Conservation (phyloP, 441 rosid genomes). For the Theobroma grandiflorum region DNA sequence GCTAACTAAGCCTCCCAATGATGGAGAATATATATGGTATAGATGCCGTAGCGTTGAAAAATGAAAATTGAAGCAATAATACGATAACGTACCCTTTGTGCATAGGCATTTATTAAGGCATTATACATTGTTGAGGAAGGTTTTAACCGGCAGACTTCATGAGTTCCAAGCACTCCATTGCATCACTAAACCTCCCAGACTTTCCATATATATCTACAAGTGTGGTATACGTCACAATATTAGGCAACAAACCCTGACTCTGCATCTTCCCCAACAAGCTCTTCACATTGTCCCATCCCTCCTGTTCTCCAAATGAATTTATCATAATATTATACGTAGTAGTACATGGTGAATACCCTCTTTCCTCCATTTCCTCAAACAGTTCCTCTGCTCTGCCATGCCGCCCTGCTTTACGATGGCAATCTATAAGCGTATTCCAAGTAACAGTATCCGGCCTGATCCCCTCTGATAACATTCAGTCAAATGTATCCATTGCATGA, state of each 20-base stretch:
- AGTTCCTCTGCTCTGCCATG: slow-evolving; percentile 82
- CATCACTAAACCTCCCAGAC: slow-evolving; percentile 89
- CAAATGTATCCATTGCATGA: slow-evolving; percentile 87
- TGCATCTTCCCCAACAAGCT: slow-evolving; percentile 73
- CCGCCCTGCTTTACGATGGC: slow-evolving; percentile 80
- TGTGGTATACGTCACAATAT: slow-evolving; percentile 85
- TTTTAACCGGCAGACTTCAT: slow-evolving; percentile 78
- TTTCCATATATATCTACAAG: slow-evolving; percentile 89
- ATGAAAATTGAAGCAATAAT: slow-evolving; percentile 26
- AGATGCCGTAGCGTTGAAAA: background rate
- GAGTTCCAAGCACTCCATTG: slow-evolving; percentile 84
- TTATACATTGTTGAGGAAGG: slow-evolving; percentile 96
- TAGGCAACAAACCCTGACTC: slow-evolving; percentile 71
- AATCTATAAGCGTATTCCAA: slow-evolving; percentile 96
- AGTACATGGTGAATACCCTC: slow-evolving; percentile 78
- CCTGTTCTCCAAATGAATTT: slow-evolving; percentile 79
- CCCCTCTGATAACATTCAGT: slow-evolving; percentile 82
- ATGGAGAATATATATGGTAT: background rate
- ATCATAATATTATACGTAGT: slow-evolving; percentile 93
- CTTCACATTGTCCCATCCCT: slow-evolving; percentile 87
- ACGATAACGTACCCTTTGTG: slow-evolving; percentile 73
- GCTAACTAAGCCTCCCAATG: background rate
- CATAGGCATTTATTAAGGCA: slow-evolving; percentile 96
- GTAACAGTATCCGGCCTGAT: slow-evolving; percentile 86
- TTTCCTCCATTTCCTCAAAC: slow-evolving; percentile 81